phyloP scores from a whole-genome alignment of 345 rosid species.

The Noccaea caerulescens region DNA sequence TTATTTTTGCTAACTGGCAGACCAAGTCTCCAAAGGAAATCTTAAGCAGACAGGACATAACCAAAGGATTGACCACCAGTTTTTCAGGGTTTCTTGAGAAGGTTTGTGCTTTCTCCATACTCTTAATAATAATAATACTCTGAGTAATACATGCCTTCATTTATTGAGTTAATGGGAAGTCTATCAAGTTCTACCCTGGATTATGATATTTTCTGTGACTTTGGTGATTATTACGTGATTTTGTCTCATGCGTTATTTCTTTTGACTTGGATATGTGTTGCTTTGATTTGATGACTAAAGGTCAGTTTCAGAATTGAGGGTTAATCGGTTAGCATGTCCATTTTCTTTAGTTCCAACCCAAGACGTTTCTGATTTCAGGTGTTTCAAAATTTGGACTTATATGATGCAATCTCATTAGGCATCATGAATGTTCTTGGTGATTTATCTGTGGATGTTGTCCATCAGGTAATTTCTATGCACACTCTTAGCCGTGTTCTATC shows the following conservation, averaged over 20 bases:
- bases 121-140: background rate
- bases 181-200: no score
- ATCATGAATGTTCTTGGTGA: conserved; percentile 29
- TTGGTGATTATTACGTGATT: background rate
- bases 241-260: background rate
- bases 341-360: conserved; percentile 1
- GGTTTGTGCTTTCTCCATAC: conserved; percentile 20
- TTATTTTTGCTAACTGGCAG: conserved; percentile 4
- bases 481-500: background rate
- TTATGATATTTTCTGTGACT: background rate
- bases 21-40: conserved; percentile 6
- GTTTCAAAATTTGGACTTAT: conserved; percentile 15
- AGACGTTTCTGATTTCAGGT: conserved; percentile 21
- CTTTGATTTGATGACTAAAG: background rate
- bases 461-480: conserved; percentile 2
- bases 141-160: background rate
- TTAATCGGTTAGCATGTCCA: background rate
- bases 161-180: no score
- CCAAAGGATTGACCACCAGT: conserved; percentile 11
- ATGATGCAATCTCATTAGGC: conserved; percentile 29
- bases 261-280: background rate
- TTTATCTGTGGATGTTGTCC: conserved; percentile 16
- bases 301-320: background rate
- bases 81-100: conserved; percentile 17
- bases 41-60: conserved; percentile 22